Base-by-base conservation (phyloP, 495 filamentous ascomycete genomes). In the Clohesyomyces aquaticus region DNA sequence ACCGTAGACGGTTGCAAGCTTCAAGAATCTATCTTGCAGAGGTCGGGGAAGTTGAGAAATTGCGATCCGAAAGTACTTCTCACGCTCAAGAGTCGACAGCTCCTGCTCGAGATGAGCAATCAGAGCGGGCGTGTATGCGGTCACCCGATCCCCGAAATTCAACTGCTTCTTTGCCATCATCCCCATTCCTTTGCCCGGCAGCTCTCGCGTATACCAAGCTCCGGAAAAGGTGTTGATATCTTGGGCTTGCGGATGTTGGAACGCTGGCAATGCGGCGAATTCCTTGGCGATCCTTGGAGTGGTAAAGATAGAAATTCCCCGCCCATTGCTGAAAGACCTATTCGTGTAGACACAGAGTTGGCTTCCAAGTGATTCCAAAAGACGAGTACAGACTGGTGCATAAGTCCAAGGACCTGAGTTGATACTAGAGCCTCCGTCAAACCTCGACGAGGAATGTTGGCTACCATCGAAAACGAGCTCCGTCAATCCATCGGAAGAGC, bases 241-340 rank as follows among this genome's bases (percentile, higher is more conserved):
- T 9, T 42, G 29, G 14, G n/a, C 29, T 1, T 43, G 38, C 10
- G 55, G 47, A 35, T 65, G 51, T 42, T 58, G 49, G 25, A 66
- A 69, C 1, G 56, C 23, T 10, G 67, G 62, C 25, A 69, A 28
- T 6, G 16, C 32, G 3, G 57, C 62, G 48, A 69, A 65, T 22
- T 65, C 50, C 25, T 62, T 56, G 1, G 67, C 67, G 10, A 69
- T 48, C 28, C 41, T 65, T 14, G 61, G 67, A 8, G 67, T 69
- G 2, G 67, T 69, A 58, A 69, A 65, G 22, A 69, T 65, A 1
- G 67, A 66, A 9, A 69, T 69, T 9, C 67, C 67, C 6, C 67
- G 25, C 8, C 67, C 67, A 27, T 47, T 28, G 28, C 42, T 54
- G 53, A 69, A 69, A 1, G 51, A 57, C 14, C 50, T 22, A 32